Percentiles rank a stretch among this genome's conserved stretches.
Evolutionary conservation across 2,329 filamentous ascomycete species (phyloP).

Genomic region (Fusarium algeriense): DNA sequence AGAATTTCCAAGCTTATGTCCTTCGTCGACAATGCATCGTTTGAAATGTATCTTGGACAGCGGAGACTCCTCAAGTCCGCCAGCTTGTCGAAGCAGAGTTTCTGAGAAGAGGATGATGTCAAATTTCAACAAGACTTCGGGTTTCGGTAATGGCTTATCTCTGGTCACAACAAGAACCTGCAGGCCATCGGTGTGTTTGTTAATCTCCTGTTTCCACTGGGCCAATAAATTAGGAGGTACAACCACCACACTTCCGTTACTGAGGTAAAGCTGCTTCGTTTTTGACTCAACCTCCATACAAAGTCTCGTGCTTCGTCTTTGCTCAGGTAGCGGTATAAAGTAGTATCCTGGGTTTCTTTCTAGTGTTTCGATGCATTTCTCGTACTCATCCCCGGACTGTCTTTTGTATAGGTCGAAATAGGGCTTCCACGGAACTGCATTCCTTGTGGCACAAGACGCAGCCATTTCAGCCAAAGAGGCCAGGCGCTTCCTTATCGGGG

Average conservation of each 20-base stretch:
- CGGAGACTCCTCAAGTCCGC: constrained; percentile 62
- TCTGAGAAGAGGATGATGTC: constrained; percentile 88
- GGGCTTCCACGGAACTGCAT: constrained; percentile 77
- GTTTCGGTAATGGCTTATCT: constrained; percentile 66
- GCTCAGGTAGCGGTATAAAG: constrained; percentile 61
- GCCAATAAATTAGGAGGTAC: constrained; percentile 85
- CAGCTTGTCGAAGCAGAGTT: constrained; percentile 58
- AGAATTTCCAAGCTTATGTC: constrained; percentile 82
- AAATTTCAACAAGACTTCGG: constrained; percentile 70
- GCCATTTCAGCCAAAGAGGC: constrained; percentile 81
- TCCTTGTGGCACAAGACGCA: constrained; percentile 74
- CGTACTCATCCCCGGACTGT: constrained; percentile 62
- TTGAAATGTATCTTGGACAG: constrained; percentile 84
- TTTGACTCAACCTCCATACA: constrained; percentile 37
- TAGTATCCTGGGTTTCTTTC: constrained; percentile 71
- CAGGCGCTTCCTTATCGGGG: constrained; percentile 59
- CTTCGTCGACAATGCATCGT: constrained; percentile 91
- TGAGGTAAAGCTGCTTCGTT: constrained; percentile 70
- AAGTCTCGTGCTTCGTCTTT: constrained; percentile 45
- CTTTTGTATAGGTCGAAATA: constrained; percentile 67
- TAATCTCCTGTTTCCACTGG: constrained; percentile 87
- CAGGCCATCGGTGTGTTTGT: constrained; percentile 78
- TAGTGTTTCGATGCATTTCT: constrained; percentile 68
- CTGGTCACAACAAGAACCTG: constrained; percentile 73
- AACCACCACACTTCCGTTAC: constrained; percentile 78